Evolutionary conservation across 495 filamentous ascomycete genomes (phyloP).

Genomic region (Xylaria scruposa): DNA sequence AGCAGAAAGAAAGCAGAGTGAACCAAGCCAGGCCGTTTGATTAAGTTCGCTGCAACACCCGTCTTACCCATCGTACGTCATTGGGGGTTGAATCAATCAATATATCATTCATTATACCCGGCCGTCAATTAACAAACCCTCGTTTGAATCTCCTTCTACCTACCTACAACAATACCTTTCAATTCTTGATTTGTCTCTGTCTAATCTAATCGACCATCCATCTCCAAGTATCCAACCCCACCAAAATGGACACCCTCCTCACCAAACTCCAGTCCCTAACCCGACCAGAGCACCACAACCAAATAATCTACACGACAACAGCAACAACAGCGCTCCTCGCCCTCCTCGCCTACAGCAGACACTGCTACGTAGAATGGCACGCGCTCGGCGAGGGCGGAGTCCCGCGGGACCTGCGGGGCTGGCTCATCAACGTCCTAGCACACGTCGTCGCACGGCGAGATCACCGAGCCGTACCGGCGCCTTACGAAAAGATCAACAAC

Average conservation of each 20-base stretch:
- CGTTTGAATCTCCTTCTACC: no score
- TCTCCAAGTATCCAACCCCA: not conserved
- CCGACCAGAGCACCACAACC: not conserved
- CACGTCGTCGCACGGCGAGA: conserved; percentile 39
- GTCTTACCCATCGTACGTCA: not conserved
- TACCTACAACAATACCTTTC: not conserved
- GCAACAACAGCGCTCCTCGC: conserved; percentile 4
- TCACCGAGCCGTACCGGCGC: conserved; percentile 28
- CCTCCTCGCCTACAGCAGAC: conserved; percentile 27
- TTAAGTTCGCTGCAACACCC: not conserved
- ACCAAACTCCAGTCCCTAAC: not conserved
- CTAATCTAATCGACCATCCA: not conserved
- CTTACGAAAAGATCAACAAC: conserved; percentile 19
- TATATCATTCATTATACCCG: not conserved
- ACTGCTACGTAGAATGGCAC: conserved; percentile 42
- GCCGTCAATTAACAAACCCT: not conserved
- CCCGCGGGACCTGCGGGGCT: conserved; percentile 46
- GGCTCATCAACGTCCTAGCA: conserved; percentile 37
- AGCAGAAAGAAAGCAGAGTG: no score
- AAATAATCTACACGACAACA: not conserved
- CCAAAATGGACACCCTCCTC: conserved; percentile 29
- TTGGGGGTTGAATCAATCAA: not conserved
- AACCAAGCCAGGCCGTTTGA: not conserved
- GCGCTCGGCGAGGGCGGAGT: conserved; percentile 48
- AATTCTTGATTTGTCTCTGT: not conserved